Conservation (phyloP, 1,284 basidiomycete genomes). For the Ceratobasidium sp. region DNA sequence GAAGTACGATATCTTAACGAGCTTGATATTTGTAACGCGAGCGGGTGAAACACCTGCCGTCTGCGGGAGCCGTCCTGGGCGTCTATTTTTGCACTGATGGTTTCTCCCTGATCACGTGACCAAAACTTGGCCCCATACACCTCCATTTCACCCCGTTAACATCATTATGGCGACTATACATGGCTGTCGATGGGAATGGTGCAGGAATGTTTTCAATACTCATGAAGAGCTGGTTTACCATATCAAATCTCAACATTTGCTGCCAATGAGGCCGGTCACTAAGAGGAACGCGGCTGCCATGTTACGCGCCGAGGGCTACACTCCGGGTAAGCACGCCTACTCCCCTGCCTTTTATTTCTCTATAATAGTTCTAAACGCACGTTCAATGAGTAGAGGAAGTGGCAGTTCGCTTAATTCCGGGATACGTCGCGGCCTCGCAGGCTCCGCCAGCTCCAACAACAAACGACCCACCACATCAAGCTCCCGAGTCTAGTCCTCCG, state of each 20-base stretch:
- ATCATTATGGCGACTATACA: slow-evolving; percentile 15
- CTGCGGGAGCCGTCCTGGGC: no score
- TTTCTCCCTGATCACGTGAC: no score
- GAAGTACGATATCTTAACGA: no score
- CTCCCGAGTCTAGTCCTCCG: slow-evolving; percentile 14
- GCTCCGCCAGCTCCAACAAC: neutral
- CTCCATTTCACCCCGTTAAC: neutral
- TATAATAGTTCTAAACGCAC: neutral
- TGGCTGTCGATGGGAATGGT: slow-evolving; percentile 41
- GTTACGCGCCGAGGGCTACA: slow-evolving; percentile 33
- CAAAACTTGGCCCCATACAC: neutral
- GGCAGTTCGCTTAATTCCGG: slow-evolving; percentile 29
- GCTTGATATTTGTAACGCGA: no score
- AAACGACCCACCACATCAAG: slow-evolving; percentile 13
- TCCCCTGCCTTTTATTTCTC: neutral
- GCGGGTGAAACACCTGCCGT: no score
- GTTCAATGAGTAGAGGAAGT: slow-evolving; percentile 19
- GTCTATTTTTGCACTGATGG: no score
- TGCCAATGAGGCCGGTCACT: slow-evolving; percentile 20
- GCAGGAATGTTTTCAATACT: slow-evolving; percentile 22
- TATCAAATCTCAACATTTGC: slow-evolving; percentile 22
- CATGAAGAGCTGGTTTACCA: slow-evolving; percentile 33
- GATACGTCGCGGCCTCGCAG: slow-evolving; percentile 8
- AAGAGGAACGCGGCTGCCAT: slow-evolving; percentile 30
- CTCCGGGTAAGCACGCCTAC: slow-evolving; percentile 15